These are phyloP conservation scores for Cercospora brassicicola DNA, from an alignment of 2,329 filamentous ascomycete species.

Conservation along the genomic window DNA sequence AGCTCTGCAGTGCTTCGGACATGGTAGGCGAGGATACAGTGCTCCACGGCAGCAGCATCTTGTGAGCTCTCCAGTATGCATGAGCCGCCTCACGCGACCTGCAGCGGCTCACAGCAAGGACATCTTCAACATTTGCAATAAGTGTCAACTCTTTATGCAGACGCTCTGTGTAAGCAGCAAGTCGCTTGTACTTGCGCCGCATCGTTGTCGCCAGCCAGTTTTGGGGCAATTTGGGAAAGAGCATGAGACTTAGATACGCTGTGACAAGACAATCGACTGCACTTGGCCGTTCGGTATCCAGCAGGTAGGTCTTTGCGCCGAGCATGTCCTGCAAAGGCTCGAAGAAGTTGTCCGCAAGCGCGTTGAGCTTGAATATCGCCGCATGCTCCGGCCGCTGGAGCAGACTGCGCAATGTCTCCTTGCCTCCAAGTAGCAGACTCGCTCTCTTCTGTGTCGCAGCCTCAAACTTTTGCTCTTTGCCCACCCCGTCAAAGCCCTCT, in stretches of 20 bases:
- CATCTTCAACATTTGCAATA: conserved; percentile 30
- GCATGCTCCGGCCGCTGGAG: conserved; percentile 68
- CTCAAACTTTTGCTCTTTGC: conserved; percentile 35
- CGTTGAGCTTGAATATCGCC: conserved; percentile 73
- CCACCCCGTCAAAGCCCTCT: conserved; percentile 34
- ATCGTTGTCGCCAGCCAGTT: conserved; percentile 63
- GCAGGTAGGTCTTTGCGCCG: conserved; percentile 56
- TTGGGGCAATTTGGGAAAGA: conserved; percentile 61
- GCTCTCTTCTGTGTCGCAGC: conserved; percentile 40
- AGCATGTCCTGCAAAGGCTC: conserved; percentile 67
- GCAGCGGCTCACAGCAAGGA: not conserved
- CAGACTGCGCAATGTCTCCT: conserved; percentile 60
- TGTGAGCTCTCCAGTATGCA: conserved; percentile 1
- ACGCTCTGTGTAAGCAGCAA: conserved; percentile 43
- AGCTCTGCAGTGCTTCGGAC: conserved; percentile 14
- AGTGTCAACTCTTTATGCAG: conserved; percentile 34
- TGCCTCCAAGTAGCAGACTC: conserved; percentile 54
- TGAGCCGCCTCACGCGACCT: conserved; percentile 9
- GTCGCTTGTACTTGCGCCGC: conserved; percentile 47
- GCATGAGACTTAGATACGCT: conserved; percentile 76
- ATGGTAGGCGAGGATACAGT: conserved; percentile 9
- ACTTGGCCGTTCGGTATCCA: conserved; percentile 55
- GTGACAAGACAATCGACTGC: conserved; percentile 77
- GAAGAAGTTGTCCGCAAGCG: conserved; percentile 69
- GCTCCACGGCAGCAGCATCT: conserved; percentile 33